Base-by-base conservation (phyloP, 306 rosid genomes). In the Gynostemma pentaphyllum region DNA sequence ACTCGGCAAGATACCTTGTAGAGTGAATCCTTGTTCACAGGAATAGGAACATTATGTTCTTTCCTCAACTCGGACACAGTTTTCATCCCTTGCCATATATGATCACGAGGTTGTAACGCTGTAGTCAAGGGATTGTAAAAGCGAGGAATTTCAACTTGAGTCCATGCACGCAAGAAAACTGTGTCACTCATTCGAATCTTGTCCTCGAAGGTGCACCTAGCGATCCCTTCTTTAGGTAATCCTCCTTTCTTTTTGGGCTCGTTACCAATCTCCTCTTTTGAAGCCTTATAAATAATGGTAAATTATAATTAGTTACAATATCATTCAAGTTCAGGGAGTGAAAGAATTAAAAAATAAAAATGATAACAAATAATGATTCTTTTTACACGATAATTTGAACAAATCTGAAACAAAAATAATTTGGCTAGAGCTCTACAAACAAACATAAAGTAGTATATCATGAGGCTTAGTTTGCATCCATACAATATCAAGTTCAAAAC, bases 171-270 rank as follows among this genome's bases (percentile, higher is more conserved):
- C 81, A 92, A 69, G 82, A 88, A 91, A 62, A 92, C 95, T 62
- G 82, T 79, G 82, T 92, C 99, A 37, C 99, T 88, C 99, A 92
- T 92, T 78, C 85, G 83, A 72, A 92, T 86, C 77, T 86, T 92
- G 79, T 92, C 99, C 81, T 92, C 99, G 21, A 92, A 92, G 44
- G 96, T 84, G 77, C 99, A 92, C 74, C 99, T 76, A 42, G 82
- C 99, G 68, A 92, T 84, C 79, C 99, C 99, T 81, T 88, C 99
- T 69, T 74, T 88, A 7, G 76, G 62, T 52, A 74, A 74, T 60
- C 95, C 95, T 54, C 90, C 99, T 74, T 72, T 92, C 77, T 61
- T 75, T 49, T 80, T 82, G 5, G 96, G 83, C 72, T 80, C 74
- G 79, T 88, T 88, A 62, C 89, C 95, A 18, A 92, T 29, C 76